Conservation (phyloP, 371 early-diverging fungal species). For the Umbelopsis sp. region DNA sequence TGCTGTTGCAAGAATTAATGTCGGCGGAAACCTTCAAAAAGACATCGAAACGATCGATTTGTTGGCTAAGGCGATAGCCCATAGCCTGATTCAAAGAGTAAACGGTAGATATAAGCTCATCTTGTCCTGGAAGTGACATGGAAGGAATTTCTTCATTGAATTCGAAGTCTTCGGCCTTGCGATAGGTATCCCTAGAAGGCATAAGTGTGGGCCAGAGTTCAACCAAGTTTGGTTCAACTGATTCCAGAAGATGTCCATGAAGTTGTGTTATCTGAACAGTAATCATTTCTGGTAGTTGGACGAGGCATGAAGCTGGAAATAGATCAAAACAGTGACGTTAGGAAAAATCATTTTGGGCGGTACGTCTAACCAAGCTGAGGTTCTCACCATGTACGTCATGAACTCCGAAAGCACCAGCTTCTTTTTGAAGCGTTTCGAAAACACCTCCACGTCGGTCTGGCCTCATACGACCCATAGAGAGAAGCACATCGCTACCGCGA, state of each 20-base stretch:
- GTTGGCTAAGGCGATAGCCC: neutral
- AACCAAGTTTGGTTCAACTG: neutral
- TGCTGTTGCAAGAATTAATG: neutral
- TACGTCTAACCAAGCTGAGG: neutral
- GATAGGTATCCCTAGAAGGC: neutral
- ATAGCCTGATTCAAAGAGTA: constrained; percentile 14
- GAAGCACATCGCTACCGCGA: neutral
- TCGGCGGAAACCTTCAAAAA: neutral
- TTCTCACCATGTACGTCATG: constrained; percentile 2
- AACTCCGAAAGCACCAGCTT: constrained; percentile 12
- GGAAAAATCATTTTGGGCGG: neutral
- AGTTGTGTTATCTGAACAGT: neutral
- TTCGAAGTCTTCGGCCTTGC: neutral
- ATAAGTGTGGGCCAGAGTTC: neutral
- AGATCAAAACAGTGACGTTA: neutral
- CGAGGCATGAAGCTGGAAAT: constrained; percentile 11
- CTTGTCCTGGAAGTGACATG: neutral
- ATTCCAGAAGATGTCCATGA: constrained; percentile 7
- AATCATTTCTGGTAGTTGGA: constrained; percentile 5
- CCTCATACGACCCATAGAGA: constrained; percentile 13
- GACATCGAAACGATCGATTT: constrained; percentile 5
- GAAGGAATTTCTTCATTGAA: neutral
- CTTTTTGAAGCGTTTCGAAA: constrained; percentile 9
- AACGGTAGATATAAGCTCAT: constrained; percentile 4
- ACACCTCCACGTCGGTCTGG: constrained; percentile 11